phyloP scores from a whole-genome alignment of 441 rosid species.

The Populus hybrid region DNA sequence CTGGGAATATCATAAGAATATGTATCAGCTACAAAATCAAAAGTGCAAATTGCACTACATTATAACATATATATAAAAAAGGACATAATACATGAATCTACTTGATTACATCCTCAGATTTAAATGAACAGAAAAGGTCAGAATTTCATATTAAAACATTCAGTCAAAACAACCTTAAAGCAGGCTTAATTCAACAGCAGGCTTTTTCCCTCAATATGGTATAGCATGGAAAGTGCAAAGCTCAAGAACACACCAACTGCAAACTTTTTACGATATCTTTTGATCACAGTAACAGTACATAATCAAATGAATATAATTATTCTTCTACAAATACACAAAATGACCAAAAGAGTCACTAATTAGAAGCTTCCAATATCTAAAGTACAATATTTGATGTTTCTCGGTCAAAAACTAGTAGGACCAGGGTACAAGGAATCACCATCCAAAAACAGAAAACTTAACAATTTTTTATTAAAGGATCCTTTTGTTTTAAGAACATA shows the following conservation, averaged over 20 bases:
- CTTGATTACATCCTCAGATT: background rate
- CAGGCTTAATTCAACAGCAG: background rate
- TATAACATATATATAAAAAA: background rate
- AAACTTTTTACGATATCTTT: background rate
- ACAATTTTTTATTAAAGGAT: background rate
- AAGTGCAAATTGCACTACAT: background rate
- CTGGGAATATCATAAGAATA: conserved; percentile 28
- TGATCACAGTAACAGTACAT: background rate
- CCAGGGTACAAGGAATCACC: background rate
- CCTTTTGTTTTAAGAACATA: background rate
- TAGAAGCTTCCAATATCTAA: background rate
- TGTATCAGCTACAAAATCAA: background rate
- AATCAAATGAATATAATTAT: background rate
- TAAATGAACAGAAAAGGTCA: background rate
- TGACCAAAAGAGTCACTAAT: background rate
- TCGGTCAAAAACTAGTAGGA: background rate
- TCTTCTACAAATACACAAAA: background rate
- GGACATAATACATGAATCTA: background rate
- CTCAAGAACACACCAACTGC: background rate
- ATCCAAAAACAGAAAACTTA: background rate
- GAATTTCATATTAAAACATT: background rate
- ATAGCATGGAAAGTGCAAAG: background rate
- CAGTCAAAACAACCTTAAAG: background rate
- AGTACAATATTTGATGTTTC: background rate
- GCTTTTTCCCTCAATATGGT: background rate